Base-by-base conservation (phyloP, 2,329 filamentous ascomycete species). In the Fusarium euwallaceae region DNA sequence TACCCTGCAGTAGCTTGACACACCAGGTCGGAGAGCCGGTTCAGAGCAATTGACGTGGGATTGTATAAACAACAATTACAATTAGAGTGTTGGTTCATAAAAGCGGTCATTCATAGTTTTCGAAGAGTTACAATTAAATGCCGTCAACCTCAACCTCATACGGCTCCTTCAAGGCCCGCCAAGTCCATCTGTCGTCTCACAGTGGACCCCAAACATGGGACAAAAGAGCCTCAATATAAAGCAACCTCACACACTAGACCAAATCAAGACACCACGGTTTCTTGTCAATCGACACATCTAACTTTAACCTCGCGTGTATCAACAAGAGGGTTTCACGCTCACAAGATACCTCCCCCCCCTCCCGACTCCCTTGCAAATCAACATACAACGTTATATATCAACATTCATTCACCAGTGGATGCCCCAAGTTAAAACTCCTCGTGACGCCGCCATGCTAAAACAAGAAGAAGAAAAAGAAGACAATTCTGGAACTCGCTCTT, bases 381-480 rank as follows among this genome's bases (percentile, higher is more conserved):
- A 39, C 37, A 43, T 20, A 59, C 65, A 56, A 51, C 66, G 48
- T 59, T 70, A 58, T 70, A 70, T 61, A 58, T 66, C 64, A 66
- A 63, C 64, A 67, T 70, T 76, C 64, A 67, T 70, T 76, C 66
- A 64, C 62, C 64, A 62, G 64, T 66, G 76, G 64, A 58, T 36
- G 29, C 53, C 73, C 73, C 70, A 75, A 71, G 73, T 73, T 34
- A 34, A 74, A 74, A 75, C 73, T 75, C 73, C 73, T 58, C 64
- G 65, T 74, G 73, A 75, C 73, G 73, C 73, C 73, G 64, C 73
- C 73, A 75, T 75, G 73, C 73, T 75, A 73, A 75, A 74, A 75
- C 29, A 55, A 22, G 24, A 51, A 10, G 17, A 41, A n/a, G 20
- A 22, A 16, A 16, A 24, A 17, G 8, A 75, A 73, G 55, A 75